Percentiles rank a stretch among this genome's conserved stretches.
Evolutionary conservation across 805 yeast genomes (phyloP).

Genomic region (Phaffomyces thermotolerans): DNA sequence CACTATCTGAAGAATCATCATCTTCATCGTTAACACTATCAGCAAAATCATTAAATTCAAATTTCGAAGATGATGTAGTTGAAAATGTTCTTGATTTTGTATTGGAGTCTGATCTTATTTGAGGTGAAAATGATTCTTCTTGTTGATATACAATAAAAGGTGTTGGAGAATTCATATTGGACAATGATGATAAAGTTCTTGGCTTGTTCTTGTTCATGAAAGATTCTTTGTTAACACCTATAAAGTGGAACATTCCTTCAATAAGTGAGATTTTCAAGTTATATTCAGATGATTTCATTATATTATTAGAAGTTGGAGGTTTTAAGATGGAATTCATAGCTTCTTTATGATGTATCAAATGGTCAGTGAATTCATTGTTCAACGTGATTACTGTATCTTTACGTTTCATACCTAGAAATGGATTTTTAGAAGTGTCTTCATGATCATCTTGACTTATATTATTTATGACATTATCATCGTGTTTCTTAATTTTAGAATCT

Average conservation of each 20-base stretch:
- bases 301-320: not conserved
- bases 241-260: constrained; percentile 59
- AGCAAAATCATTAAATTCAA: constrained; percentile 13
- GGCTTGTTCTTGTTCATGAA: constrained; percentile 5
- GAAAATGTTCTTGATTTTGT: constrained; percentile 10
- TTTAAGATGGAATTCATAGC: constrained; percentile 1
- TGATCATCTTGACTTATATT: too few species aligned
- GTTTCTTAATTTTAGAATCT: not conserved
- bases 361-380: not conserved
- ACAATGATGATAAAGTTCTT: not conserved
- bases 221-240: constrained; percentile 53
- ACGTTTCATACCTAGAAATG: not conserved
- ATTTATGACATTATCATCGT: not conserved
- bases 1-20: constrained; percentile 16
- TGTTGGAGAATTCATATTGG: constrained; percentile 16
- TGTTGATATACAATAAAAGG: constrained; percentile 10
- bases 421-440: not conserved
- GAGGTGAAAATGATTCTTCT: not conserved
- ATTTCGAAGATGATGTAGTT: constrained; percentile 17
- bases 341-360: not conserved
- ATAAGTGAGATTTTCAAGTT: constrained; percentile 56
- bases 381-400: not conserved
- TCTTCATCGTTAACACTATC: constrained; percentile 7
- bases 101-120: not conserved
- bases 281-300: constrained; percentile 31